Conservation (phyloP, 2,329 filamentous ascomycete species). For the Microsporum ferrugineum region DNA sequence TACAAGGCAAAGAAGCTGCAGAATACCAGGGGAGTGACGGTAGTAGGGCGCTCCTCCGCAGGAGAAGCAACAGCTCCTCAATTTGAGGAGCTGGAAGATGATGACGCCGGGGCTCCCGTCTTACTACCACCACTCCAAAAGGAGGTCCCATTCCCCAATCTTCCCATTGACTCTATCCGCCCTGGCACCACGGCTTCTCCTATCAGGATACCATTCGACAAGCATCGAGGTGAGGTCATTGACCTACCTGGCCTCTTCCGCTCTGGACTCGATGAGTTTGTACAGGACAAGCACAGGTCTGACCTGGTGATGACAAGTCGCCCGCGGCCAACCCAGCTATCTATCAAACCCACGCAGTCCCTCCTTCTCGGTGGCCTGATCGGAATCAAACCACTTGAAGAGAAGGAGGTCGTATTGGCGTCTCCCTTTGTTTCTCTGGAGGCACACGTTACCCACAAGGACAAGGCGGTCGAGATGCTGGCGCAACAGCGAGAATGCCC, state of each 20-base stretch:
- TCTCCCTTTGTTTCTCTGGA: constrained; percentile 76
- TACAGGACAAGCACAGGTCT: constrained; percentile 53
- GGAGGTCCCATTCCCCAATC: constrained; percentile 64
- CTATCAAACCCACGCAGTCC: constrained; percentile 65
- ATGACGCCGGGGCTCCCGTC: constrained; percentile 12
- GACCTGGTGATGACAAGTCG: constrained; percentile 69
- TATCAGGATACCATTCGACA: constrained; percentile 78
- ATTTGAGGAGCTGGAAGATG: constrained; percentile 7
- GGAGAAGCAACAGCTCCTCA: not conserved
- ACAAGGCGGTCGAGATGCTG: constrained; percentile 68
- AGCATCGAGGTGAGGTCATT: constrained; percentile 70
- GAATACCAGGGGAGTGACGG: not conserved
- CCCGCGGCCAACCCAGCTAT: constrained; percentile 59
- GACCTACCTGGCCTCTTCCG: constrained; percentile 80
- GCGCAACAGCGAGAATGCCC: constrained; percentile 48
- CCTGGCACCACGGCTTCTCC: constrained; percentile 92
- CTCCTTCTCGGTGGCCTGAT: constrained; percentile 78
- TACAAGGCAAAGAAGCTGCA: constrained; percentile 8
- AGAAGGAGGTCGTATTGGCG: constrained; percentile 57
- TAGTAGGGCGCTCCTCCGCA: constrained; percentile 1
- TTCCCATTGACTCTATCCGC: constrained; percentile 75
- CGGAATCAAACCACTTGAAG: constrained; percentile 65
- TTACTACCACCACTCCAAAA: constrained; percentile 60
- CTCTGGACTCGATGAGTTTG: constrained; percentile 58
- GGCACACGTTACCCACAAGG: constrained; percentile 64